A percentile compares a stretch with the other conserved stretches of the same genome.
Evolutionary conservation across 331 rosid genomes (phyloP).

Genomic region (Phaseolus coccineus): DNA sequence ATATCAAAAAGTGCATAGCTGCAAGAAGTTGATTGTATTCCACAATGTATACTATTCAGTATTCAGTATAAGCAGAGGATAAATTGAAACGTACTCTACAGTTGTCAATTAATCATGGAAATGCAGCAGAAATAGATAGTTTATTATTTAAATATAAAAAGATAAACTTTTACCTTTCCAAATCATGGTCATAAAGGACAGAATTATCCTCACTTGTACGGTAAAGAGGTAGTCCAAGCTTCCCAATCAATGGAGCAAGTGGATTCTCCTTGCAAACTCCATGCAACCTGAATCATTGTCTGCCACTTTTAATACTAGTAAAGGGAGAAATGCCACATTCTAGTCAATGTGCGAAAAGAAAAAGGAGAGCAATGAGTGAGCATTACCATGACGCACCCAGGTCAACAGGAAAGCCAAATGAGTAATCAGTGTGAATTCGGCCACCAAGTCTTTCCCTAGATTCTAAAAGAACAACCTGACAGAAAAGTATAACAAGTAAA

Average conservation of each 20-base stretch:
- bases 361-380: not conserved
- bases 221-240: slow-evolving; percentile 89
- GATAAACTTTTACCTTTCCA: slow-evolving; percentile 70
- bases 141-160: slow-evolving; percentile 32
- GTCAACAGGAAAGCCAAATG: slow-evolving; percentile 98
- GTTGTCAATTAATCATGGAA: slow-evolving; percentile 21
- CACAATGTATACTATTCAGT: slow-evolving; percentile 8
- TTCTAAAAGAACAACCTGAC: slow-evolving; percentile 89
- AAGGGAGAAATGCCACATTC: not conserved
- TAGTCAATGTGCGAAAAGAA: not conserved
- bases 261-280: slow-evolving; percentile 98
- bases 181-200: slow-evolving; percentile 95
- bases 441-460: slow-evolving; percentile 92
- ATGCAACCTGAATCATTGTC: slow-evolving; percentile 77
- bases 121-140: slow-evolving; percentile 21
- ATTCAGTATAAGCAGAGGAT: not conserved
- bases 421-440: slow-evolving; percentile 86
- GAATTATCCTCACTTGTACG: slow-evolving; percentile 98
- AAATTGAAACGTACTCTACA: not conserved
- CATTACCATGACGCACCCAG: slow-evolving; percentile 95
- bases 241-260: slow-evolving; percentile 91
- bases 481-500: slow-evolving; percentile 20
- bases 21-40: slow-evolving; percentile 42
- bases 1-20: slow-evolving; percentile 93
- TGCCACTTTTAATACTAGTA: not conserved